Percentiles rank a stretch among this genome's conserved stretches.
phyloP scores from a whole-genome alignment of 179 eudicot genomes.

The Pouteria campechiana region DNA sequence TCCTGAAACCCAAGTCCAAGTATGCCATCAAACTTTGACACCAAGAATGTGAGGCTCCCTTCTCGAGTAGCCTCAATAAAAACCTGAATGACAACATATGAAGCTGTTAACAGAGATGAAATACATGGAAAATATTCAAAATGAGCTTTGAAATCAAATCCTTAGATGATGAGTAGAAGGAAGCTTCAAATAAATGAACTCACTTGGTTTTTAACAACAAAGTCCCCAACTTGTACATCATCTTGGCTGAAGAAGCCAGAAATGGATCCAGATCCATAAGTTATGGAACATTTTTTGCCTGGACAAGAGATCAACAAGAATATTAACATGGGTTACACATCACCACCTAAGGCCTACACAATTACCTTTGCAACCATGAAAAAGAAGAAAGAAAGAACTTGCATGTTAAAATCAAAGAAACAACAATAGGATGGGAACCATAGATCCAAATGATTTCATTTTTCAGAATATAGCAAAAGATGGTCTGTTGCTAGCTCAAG shows the following conservation, averaged over 20 bases:
- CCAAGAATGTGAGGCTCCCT: conserved; percentile 38
- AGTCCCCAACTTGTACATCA: conserved; percentile 54
- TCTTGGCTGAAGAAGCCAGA: conserved; percentile 86
- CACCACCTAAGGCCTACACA: neutral
- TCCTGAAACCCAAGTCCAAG: conserved; percentile 82
- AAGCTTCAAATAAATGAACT: no score
- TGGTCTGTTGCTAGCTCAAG: no score
- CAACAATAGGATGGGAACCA: no score
- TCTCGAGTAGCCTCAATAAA: conserved; percentile 68
- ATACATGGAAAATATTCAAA: no score
- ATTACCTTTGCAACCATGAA: neutral
- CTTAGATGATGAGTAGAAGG: no score
- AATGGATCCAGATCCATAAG: conserved; percentile 59
- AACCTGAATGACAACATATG: no score
- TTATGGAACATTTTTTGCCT: conserved; percentile 48
- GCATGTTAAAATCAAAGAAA: no score
- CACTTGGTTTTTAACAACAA: conserved; percentile 59
- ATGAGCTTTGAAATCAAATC: no score
- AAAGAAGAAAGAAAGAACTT: no score
- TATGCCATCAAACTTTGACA: conserved; percentile 66
- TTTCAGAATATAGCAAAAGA: no score
- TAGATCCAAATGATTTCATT: no score
- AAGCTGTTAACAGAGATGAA: no score
- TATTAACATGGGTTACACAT: neutral
- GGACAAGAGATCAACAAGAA: conserved; percentile 2